Conservation (phyloP, 495 filamentous ascomycete genomes). For the Oidiodendron maius region DNA sequence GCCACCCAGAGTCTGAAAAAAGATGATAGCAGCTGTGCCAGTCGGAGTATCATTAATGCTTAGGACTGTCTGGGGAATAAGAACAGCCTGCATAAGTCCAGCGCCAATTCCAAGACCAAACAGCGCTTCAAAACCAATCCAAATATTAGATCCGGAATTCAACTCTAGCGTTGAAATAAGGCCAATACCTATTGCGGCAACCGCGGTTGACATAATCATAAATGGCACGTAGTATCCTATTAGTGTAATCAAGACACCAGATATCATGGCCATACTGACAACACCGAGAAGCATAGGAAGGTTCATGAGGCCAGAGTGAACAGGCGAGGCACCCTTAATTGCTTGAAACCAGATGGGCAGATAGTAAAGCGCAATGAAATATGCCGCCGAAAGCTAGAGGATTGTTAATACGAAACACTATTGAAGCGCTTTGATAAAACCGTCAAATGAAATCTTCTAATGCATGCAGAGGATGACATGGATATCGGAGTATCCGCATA, state of each 20-base stretch:
- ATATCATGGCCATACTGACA: constrained; percentile 36
- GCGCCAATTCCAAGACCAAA: constrained; percentile 62
- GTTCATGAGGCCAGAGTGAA: constrained; percentile 65
- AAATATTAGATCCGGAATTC: constrained; percentile 42
- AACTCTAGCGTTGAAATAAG: constrained; percentile 54
- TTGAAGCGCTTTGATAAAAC: too few relatives aligned
- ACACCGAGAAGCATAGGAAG: constrained; percentile 48
- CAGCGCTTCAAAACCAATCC: constrained; percentile 65
- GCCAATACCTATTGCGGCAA: constrained; percentile 55
- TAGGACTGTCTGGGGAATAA: constrained; percentile 48
- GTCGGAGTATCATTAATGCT: constrained; percentile 17
- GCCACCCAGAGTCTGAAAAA: constrained; percentile 41
- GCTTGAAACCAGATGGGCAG: constrained; percentile 82
- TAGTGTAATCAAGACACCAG: constrained; percentile 45
- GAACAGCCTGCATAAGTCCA: constrained; percentile 57
- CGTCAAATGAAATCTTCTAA: too few relatives aligned
- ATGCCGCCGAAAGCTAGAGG: background rate
- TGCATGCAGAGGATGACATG: background rate
- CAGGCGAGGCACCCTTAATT: constrained; percentile 48
- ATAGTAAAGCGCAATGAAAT: constrained; percentile 44
- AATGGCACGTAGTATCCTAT: constrained; percentile 64
- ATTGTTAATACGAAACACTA: background rate
- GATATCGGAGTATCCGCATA: too few relatives aligned
- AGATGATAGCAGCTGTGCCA: constrained; percentile 20
- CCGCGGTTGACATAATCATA: constrained; percentile 40